Base-by-base conservation (phyloP, 2,329 filamentous ascomycete genomes). In the Monascus ruber region DNA sequence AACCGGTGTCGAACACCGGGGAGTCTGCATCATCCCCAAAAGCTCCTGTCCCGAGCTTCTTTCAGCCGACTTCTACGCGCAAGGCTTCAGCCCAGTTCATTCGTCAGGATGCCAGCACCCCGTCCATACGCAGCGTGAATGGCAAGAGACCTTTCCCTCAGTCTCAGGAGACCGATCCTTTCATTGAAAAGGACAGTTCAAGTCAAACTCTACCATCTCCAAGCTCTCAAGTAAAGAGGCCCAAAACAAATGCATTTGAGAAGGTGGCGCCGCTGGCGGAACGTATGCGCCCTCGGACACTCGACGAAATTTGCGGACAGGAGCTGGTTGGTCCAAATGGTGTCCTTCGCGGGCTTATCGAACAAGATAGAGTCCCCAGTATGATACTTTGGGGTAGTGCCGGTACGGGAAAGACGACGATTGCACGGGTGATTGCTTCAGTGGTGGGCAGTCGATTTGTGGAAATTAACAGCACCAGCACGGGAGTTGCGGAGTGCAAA, bases 381-480 rank as follows among this genome's bases (percentile, higher is more conserved):
- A 94, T 98, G 85, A 87, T 98, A 32, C 70, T 98, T 9, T 98
- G 91, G 66, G 69, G 69, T 9, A 58, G 60, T 27, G 56, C 68
- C 11, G 69, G 69, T 1, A 71, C 67, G 10, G 69, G 69, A 11
- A 72, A 71, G 49, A 72, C 69, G 17, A 71, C 91, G 1, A 95
- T 98, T 50, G 91, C 91, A 17, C 73, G 91, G 4, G 85, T 94
- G 36, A 86, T 98, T 43, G 85, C 91, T 3, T 77, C 79, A 10
- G 81, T 80, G 56, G 85, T 85, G 1, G 85, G 83, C 6, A 82
- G 81, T 39, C 77, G 89, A 8, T 96, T 96, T 60, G 80, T 95
- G 47, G 91, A 98, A 69, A 88, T 96, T 65, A 95, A 94, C 62
- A 89, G 86, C 45, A 95, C 89, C 2, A 87, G 79, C 49, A 82